Conservation (phyloP, 768 basidiomycete genomes). For the Lepiota venenata region DNA sequence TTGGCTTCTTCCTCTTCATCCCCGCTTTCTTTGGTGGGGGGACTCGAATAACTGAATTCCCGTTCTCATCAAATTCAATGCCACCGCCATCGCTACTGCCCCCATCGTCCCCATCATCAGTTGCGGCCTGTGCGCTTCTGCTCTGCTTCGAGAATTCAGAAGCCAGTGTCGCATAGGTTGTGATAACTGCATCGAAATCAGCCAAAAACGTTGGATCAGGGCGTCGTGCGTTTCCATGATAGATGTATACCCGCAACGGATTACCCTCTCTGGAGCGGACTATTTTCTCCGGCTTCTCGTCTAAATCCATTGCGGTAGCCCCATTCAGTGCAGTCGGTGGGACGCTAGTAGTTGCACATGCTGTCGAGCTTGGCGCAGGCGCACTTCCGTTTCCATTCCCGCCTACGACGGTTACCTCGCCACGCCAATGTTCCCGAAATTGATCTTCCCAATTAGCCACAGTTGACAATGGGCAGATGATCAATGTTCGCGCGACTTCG, state of each 20-base stretch:
- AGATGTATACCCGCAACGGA: constrained; percentile 84
- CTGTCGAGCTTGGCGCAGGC: constrained; percentile 31
- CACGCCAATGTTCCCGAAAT: constrained; percentile 95
- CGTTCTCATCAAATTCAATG: constrained; percentile 65
- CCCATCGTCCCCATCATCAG: constrained; percentile 68
- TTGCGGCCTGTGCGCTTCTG: constrained; percentile 53
- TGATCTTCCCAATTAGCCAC: constrained; percentile 99
- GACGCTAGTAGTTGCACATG: constrained; percentile 24
- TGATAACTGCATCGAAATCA: constrained; percentile 96
- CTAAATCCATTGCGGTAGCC: constrained; percentile 21
- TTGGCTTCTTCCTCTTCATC: constrained; percentile 60
- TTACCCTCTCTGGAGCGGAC: constrained; percentile 42
- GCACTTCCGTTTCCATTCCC: constrained; percentile 53
- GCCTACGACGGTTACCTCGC: constrained; percentile 79
- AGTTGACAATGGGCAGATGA: constrained; percentile 94
- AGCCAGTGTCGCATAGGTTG: constrained; percentile 93
- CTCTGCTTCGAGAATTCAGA: constrained; percentile 92
- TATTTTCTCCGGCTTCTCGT: constrained; percentile 27
- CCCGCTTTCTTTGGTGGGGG: constrained; percentile 67
- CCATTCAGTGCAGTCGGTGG: constrained; percentile 15
- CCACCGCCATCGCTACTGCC: constrained; percentile 65
- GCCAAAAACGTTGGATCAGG: constrained; percentile 86
- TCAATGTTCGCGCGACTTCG: constrained; percentile 90
- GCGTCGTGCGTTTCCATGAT: constrained; percentile 88
- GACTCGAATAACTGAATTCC: constrained; percentile 55